Conservation (phyloP, 2,329 filamentous ascomycete species). For the Penicillium sumatraense region DNA sequence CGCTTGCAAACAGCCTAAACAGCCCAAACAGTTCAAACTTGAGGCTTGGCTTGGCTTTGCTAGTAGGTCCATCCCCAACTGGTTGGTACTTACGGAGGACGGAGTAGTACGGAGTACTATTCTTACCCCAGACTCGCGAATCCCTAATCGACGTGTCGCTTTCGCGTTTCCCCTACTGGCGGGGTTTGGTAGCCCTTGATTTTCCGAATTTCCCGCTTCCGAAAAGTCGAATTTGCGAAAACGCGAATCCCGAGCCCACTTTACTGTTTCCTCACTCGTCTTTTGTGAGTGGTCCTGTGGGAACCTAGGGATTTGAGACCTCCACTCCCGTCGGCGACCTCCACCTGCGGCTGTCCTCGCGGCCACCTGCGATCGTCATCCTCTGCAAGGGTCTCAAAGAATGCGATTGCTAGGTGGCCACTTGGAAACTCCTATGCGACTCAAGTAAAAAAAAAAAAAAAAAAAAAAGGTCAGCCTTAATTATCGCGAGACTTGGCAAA, state of each 20-base stretch:
- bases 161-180: background rate
- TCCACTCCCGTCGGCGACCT: slow-evolving; percentile 20
- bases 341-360: slow-evolving; percentile 12
- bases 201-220: slow-evolving; percentile 11
- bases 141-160: background rate
- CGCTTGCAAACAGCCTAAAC: slow-evolving; percentile 13
- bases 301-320: background rate
- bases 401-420: too few relatives aligned
- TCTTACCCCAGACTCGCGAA: slow-evolving; percentile 7
- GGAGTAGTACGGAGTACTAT: too few relatives aligned
- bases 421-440: too few relatives aligned
- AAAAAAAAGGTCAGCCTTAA: too few relatives aligned
- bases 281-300: slow-evolving; percentile 1
- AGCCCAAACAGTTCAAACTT: background rate
- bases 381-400: background rate
- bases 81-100: background rate
- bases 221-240: slow-evolving; percentile 24
- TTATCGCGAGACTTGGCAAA: too few relatives aligned
- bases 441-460: too few relatives aligned
- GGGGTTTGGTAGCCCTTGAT: background rate
- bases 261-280: background rate
- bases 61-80: background rate
- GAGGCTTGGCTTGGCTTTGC: background rate
- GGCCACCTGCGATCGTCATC: slow-evolving; percentile 13
- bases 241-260: slow-evolving; percentile 13